Percentiles rank a stretch among this genome's conserved stretches.
phyloP scores from a whole-genome alignment of 208 protist species.

The Angomonas deanei region DNA sequence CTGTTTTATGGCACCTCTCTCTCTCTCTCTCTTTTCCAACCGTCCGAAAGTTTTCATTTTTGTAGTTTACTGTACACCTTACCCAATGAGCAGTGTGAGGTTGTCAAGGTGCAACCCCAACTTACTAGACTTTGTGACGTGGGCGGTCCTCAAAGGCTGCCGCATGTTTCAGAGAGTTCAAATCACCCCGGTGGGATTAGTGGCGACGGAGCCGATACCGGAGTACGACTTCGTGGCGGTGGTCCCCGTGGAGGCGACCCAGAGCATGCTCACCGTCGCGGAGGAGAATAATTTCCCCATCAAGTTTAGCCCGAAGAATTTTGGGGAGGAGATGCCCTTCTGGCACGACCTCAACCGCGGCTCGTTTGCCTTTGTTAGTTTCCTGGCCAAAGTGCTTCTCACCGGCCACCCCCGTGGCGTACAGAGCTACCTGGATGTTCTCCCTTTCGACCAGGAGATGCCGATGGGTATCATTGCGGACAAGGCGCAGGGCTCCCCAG shows the following conservation, averaged over 20 bases:
- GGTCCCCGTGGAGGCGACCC: conserved; percentile 65
- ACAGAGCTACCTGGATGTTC: conserved; percentile 76
- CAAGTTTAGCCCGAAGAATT: conserved; percentile 58
- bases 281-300: conserved; percentile 58
- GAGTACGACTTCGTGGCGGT: conserved; percentile 86
- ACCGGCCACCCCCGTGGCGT: conserved; percentile 66
- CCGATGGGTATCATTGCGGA: conserved; percentile 63
- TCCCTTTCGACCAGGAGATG: conserved; percentile 72
- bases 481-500: conserved; percentile 54
- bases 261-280: conserved; percentile 61
- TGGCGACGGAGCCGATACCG: conserved; percentile 72
- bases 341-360: conserved; percentile 72
- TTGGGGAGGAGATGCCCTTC: conserved; percentile 64
- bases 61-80: too few species aligned
- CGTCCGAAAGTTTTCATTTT: too few species aligned
- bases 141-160: conserved; percentile 79
- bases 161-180: conserved; percentile 84
- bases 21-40: too few species aligned
- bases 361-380: conserved; percentile 71
- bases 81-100: conserved; percentile 51
- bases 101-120: conserved; percentile 76
- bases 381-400: conserved; percentile 56
- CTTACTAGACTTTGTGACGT: conserved; percentile 86
- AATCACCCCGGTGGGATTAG: conserved; percentile 69
- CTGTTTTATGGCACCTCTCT: too few species aligned